Evolutionary conservation across 768 basidiomycete species (phyloP).

Genomic region (Collybiopsis confluens): DNA sequence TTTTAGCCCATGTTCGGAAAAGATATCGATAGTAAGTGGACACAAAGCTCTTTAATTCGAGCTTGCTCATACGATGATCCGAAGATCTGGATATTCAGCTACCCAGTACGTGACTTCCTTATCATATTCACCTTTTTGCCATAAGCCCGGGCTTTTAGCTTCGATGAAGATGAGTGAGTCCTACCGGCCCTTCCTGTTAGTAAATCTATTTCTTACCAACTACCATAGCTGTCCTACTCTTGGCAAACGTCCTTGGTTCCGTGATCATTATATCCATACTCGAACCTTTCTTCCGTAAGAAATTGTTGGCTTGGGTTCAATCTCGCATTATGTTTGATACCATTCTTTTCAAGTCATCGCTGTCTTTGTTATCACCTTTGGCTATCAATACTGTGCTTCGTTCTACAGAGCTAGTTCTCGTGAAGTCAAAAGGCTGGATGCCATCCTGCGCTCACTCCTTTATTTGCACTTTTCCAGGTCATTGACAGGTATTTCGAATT

Average conservation of each 20-base stretch:
- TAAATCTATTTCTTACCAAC: not conserved
- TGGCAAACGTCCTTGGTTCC: constrained; percentile 47
- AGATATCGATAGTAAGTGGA: constrained; percentile 57
- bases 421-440: constrained; percentile 67
- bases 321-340: not conserved
- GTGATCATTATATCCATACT: constrained; percentile 53
- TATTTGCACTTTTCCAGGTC: constrained; percentile 80
- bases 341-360: constrained; percentile 42
- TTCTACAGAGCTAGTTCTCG: constrained; percentile 72
- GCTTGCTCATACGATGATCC: not conserved
- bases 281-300: constrained; percentile 59
- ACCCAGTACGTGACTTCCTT: constrained; percentile 35
- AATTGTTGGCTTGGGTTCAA: not conserved
- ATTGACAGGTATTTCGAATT: constrained; percentile 48
- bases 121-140: not conserved
- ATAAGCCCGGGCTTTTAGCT: constrained; percentile 26
- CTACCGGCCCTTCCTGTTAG: not conserved
- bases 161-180: constrained; percentile 54
- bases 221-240: constrained; percentile 42
- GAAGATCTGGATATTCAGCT: constrained; percentile 57
- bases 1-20: constrained; percentile 57
- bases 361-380: constrained; percentile 44
- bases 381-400: constrained; percentile 60
- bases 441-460: constrained; percentile 67
- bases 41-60: not conserved